Base-by-base conservation (phyloP, 2,329 filamentous ascomycete genomes). In the Pseudogymnoascus sp. region DNA sequence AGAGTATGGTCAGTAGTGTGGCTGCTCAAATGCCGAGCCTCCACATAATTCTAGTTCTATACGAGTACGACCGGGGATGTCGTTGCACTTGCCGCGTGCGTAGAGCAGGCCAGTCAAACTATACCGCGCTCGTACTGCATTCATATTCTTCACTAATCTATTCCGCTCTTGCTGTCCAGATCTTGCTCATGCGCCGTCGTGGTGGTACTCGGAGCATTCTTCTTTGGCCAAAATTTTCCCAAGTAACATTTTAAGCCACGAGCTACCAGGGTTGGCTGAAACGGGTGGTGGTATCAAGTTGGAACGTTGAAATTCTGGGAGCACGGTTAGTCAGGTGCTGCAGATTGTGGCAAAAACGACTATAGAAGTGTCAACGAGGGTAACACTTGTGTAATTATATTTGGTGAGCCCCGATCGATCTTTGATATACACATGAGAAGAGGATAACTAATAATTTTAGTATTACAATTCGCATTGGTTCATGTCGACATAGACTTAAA, bases 231-330 rank as follows among this genome's bases (percentile, higher is more conserved):
- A 18, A 32, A 50, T 54, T 32, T 54, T 32, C 25, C 28, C 47
- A 30, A n/a, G 47, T 54, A 54, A 18, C 28, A 54, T 54, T 32
- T 54, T 14, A 54, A 54, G 47, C 47, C 47, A 54, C 47, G 47
- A 12, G 47, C 47, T 54, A 54, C n/a, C 25, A 54, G 9, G n/a
- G 47, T 54, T 54, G 47, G 47, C 47, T 54, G 47, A 54, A 54
- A 54, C 47, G 25, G 18, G 22, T 54, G 6, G 25, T 32, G 28
- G 47, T 54, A 18, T 54, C 47, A 54, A 25, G 25, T 54, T 28
- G 32, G 25, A 54, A 12, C 28, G 16, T 11, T 2, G 5, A 54
- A n/a, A 54, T 12, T 54, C 47, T 54, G 47, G n/a, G 25, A 54
- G 12, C 28, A 32, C 1, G 25, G 47, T 54, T 32, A 54, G 47